Base-by-base conservation (phyloP, 2,329 filamentous ascomycete species). In the Alternaria solani region DNA sequence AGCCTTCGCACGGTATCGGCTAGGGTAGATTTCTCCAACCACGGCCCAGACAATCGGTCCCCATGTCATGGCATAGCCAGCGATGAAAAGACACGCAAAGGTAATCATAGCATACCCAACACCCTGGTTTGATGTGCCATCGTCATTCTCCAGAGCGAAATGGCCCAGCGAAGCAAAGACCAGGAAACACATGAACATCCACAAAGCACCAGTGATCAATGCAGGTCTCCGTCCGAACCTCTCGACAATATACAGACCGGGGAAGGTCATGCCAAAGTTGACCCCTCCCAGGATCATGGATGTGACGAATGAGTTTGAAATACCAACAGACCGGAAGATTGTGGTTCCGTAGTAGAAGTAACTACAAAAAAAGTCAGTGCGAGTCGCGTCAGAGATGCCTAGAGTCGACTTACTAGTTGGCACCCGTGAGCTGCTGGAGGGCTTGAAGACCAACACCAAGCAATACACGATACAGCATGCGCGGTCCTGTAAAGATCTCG, bases 1-100 rank as follows among this genome's bases (percentile, higher is more conserved):
- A 63, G 75, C 78, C 54, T 76, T 79, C 0, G 80, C 81, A 7
- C 81, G 75, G 69, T 81, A 81, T 26, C 87, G 81, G 11, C 85
- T 86, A 0, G 85, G 88, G 74, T 89, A 91, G 51, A 91, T 84
- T 72, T 89, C 87, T 5, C 87, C 86, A 47, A 88, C 85, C 25
- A 89, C 83, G 55, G 90, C 87, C 91, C 90, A 93, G 54, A 91
- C 86, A 51, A 88, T 85, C 1, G 89, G 89, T 23, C 88, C 89
- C 89, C 89, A 91, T 2, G 88, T 90, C 1, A 86, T 89, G 4
- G 88, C 88, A 61, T 88, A 91, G 1, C 83, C 87, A 0, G 88
- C 81, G 65, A 89, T 89, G 73, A 89, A 89, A 41, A 91, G 81
- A 69, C 88, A 90, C 0, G 89, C 88, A 75, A 91, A 90, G 54